These are phyloP conservation scores for Asclepias syriaca DNA, from an alignment of 257 asterid species.

Conservation along the genomic window DNA sequence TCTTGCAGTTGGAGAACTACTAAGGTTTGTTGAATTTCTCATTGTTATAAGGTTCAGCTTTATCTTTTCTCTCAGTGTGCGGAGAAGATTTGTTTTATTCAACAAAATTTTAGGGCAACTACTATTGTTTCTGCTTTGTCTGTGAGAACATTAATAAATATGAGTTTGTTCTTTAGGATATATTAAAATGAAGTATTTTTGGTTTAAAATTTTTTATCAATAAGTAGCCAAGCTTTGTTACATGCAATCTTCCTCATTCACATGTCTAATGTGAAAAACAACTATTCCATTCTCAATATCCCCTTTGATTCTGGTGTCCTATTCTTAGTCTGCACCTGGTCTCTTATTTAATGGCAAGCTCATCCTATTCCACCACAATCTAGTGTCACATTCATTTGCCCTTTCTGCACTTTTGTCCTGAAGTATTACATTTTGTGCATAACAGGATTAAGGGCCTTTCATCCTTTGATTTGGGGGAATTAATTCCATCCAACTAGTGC, in stretches of 20 bases:
- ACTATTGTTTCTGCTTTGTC: not conserved
- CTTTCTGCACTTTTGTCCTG: not conserved
- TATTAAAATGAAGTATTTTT: not conserved
- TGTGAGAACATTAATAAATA: not conserved
- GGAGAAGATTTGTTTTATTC: not conserved
- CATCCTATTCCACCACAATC: not conserved
- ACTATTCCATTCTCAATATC: not conserved
- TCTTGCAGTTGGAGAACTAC: conserved; percentile 97
- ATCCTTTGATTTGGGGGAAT: too few relatives aligned
- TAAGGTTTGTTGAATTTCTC: conserved; percentile 61
- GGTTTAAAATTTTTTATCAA: not conserved
- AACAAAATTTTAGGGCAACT: not conserved
- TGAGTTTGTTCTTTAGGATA: not conserved
- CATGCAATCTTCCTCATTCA: not conserved
- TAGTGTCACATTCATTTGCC: not conserved
- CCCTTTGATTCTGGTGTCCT: not conserved
- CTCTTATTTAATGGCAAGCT: not conserved
- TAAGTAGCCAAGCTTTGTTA: not conserved
- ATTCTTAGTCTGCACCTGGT: not conserved
- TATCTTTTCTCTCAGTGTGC: not conserved
- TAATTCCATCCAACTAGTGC: not conserved
- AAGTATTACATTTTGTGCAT: not conserved
- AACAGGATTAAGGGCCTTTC: not conserved
- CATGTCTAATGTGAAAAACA: not conserved
- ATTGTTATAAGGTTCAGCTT: not conserved